Conservation (phyloP, 192 early-diverging fungal genomes). For the Coemansia nantahalensis region DNA sequence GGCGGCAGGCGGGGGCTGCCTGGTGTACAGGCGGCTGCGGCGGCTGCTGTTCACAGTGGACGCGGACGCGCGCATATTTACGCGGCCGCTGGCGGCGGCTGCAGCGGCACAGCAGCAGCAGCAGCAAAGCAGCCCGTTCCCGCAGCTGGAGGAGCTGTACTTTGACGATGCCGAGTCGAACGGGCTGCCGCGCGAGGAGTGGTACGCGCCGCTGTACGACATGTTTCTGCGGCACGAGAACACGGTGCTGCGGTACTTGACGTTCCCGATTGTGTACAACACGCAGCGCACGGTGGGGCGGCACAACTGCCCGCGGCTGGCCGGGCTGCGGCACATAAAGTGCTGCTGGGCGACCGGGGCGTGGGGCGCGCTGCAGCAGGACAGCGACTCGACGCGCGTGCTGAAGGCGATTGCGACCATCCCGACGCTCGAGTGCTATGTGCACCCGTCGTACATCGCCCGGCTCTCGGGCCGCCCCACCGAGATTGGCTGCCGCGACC, state of each 20-base stretch:
- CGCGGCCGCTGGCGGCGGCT: too few relatives aligned
- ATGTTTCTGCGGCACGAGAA: slow-evolving; percentile 26
- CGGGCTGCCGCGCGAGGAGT: slow-evolving; percentile 41
- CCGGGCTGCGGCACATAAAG: slow-evolving; percentile 43
- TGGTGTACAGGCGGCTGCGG: slow-evolving; percentile 11
- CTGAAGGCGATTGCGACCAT: slow-evolving; percentile 33
- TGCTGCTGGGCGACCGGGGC: slow-evolving; percentile 51
- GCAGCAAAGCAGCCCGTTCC: slow-evolving; percentile 18
- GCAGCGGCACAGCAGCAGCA: not conserved
- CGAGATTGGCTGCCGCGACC: slow-evolving; percentile 9
- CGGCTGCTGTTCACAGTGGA: slow-evolving; percentile 36
- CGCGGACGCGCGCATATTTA: slow-evolving; percentile 19
- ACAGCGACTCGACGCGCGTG: slow-evolving; percentile 47
- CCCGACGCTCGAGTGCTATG: slow-evolving; percentile 24
- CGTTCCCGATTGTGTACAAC: slow-evolving; percentile 52
- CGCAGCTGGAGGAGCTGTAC: slow-evolving; percentile 31
- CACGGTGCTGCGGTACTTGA: slow-evolving; percentile 19
- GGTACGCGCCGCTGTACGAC: slow-evolving; percentile 49
- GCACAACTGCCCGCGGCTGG: slow-evolving; percentile 32
- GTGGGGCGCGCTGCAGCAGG: slow-evolving; percentile 10
- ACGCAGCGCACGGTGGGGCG: slow-evolving; percentile 29
- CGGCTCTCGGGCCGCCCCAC: slow-evolving; percentile 24
- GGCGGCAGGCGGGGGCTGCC: not conserved
- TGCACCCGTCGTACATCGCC: slow-evolving; percentile 47
- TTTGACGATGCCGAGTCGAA: slow-evolving; percentile 32